A percentile compares a stretch with the other conserved stretches of the same genome.
These are phyloP conservation scores for Arabidopsis hybrid DNA, from an alignment of 441 rosid genomes.

Conservation along the genomic window DNA sequence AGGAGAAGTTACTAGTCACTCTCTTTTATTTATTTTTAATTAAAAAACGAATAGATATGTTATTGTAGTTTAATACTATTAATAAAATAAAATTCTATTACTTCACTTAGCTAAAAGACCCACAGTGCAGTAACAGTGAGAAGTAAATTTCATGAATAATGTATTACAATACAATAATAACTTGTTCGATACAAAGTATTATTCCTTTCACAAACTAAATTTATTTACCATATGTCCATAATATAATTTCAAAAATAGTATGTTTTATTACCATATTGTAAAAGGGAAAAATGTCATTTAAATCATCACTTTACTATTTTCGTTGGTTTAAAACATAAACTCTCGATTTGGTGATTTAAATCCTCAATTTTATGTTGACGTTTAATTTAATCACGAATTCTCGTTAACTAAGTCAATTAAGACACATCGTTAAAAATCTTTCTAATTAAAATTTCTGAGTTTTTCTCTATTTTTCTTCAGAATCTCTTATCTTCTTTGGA, in stretches of 20 bases:
- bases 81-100: neutral
- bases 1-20: slow-evolving; percentile 1
- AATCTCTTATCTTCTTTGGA: too few relatives aligned
- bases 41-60: neutral
- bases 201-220: too few relatives aligned
- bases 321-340: too few relatives aligned
- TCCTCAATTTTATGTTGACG: too few relatives aligned
- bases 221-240: neutral
- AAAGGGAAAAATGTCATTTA: neutral
- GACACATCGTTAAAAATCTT: too few relatives aligned
- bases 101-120: neutral
- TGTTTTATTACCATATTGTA: slow-evolving; percentile 6
- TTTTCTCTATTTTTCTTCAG: too few relatives aligned
- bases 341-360: too few relatives aligned
- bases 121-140: slow-evolving; percentile 23
- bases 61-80: neutral
- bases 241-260: slow-evolving; percentile 18
- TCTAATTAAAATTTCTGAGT: too few relatives aligned
- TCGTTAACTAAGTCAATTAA: too few relatives aligned
- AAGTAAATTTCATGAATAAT: slow-evolving; percentile 3
- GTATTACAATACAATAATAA: too few relatives aligned
- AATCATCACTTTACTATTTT: too few relatives aligned
- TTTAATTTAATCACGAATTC: too few relatives aligned
- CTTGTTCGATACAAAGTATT: neutral
- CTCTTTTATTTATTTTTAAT: neutral